Conservation (phyloP, 1,284 basidiomycete species). For the Fomitopsis betulina region DNA sequence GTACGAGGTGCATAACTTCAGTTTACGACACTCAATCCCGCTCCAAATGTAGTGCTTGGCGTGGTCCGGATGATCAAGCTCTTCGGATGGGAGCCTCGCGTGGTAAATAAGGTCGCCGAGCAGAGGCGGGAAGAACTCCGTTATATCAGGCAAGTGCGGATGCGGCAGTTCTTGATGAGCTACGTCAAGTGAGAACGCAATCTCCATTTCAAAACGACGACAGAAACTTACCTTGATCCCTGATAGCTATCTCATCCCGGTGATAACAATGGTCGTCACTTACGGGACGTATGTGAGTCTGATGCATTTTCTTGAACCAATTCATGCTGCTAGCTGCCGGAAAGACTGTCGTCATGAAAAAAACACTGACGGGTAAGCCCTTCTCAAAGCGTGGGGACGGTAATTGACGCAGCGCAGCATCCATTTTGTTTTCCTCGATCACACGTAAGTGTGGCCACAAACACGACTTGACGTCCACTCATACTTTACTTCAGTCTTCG, state of each 20-base stretch:
- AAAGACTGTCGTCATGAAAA: slow-evolving; percentile 33
- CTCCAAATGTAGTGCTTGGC: neutral
- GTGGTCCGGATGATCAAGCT: slow-evolving; percentile 36
- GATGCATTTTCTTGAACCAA: neutral
- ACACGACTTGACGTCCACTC: neutral
- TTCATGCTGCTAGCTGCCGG: neutral
- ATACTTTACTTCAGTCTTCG: slow-evolving; percentile 23
- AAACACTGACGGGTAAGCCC: slow-evolving; percentile 26
- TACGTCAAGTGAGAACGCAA: slow-evolving; percentile 26
- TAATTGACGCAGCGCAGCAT: slow-evolving; percentile 18
- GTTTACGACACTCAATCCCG: neutral
- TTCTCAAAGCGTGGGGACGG: slow-evolving; percentile 8
- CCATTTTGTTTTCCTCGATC: slow-evolving; percentile 38
- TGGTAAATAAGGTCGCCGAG: slow-evolving; percentile 36
- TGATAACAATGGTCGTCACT: slow-evolving; percentile 65
- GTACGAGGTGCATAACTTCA: neutral
- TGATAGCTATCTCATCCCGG: slow-evolving; percentile 51
- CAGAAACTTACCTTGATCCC: neutral
- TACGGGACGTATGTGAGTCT: slow-evolving; percentile 50
- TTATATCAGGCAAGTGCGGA: slow-evolving; percentile 37
- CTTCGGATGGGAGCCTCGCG: slow-evolving; percentile 49
- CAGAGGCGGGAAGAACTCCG: slow-evolving; percentile 53
- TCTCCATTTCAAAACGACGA: neutral
- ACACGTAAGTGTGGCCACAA: slow-evolving; percentile 22
- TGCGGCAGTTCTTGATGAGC: slow-evolving; percentile 32